A percentile compares a stretch with the other conserved stretches of the same genome.
Conservation (phyloP, 2,329 filamentous ascomycete genomes). For the Colletotrichum orchidophilum region DNA sequence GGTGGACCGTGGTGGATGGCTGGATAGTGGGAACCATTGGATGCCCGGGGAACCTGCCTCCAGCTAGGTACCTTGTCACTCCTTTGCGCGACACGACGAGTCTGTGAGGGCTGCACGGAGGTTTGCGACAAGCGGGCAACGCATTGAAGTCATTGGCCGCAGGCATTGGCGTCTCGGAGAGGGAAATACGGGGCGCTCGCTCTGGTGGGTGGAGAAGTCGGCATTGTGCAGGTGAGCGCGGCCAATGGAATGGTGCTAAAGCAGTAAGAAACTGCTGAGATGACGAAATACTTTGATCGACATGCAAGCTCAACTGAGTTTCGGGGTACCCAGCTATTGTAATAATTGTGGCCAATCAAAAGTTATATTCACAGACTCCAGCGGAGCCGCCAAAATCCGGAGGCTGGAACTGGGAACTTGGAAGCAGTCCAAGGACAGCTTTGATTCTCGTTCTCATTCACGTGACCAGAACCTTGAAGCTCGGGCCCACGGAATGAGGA, state of each 20-base stretch:
- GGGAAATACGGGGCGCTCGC: neutral
- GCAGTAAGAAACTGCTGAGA: neutral
- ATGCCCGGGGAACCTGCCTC: neutral
- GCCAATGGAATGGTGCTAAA: neutral
- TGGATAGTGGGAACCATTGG: neutral
- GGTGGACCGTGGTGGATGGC: neutral
- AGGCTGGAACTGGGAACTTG: neutral
- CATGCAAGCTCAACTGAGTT: neutral
- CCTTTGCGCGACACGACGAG: neutral
- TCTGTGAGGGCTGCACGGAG: neutral
- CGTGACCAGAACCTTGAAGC: neutral
- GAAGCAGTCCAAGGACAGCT: neutral
- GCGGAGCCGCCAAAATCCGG: neutral
- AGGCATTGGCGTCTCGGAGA: neutral
- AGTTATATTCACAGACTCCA: neutral
- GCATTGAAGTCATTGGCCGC: neutral
- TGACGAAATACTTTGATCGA: neutral
- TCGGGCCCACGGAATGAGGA: neutral
- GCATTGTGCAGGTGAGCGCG: neutral
- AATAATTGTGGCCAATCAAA: neutral
- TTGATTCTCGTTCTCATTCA: neutral
- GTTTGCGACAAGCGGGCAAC: neutral
- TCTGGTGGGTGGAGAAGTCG: neutral
- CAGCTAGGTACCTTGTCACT: neutral
- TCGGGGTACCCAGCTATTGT: neutral